A percentile compares a stretch with the other conserved stretches of the same genome.
These are phyloP conservation scores for Huntiella bhutanensis DNA, from an alignment of 2,329 filamentous ascomycete species.

Conservation along the genomic window DNA sequence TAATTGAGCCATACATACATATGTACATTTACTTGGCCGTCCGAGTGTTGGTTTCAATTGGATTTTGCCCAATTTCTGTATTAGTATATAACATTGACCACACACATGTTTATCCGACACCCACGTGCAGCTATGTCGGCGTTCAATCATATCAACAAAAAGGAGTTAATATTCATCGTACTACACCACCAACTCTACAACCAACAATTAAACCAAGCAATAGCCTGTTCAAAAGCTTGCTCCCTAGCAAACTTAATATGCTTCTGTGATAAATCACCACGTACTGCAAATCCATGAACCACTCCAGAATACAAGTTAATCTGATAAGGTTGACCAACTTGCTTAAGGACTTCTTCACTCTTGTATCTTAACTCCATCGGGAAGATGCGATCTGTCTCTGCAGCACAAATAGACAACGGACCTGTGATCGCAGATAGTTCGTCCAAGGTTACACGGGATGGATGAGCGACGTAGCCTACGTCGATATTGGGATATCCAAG, in stretches of 20 bases:
- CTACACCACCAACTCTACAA: not conserved
- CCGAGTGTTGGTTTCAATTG: too few species aligned
- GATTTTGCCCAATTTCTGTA: too few species aligned
- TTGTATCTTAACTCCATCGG: conserved; percentile 42
- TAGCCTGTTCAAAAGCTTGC: conserved; percentile 60
- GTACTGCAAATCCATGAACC: conserved; percentile 56
- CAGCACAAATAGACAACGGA: conserved; percentile 47
- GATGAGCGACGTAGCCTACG: conserved; percentile 57
- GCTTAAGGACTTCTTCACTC: conserved; percentile 42
- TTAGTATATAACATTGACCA: too few species aligned
- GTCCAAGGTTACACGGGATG: conserved; percentile 50
- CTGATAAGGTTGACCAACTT: conserved; percentile 46
- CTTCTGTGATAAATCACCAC: conserved; percentile 40
- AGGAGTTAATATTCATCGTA: too few species aligned
- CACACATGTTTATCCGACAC: too few species aligned
- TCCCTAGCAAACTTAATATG: conserved; percentile 54
- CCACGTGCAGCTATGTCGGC: too few species aligned
- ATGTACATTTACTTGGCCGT: too few species aligned
- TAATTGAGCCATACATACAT: too few species aligned
- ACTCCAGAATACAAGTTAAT: conserved; percentile 57
- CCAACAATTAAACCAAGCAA: conserved; percentile 48
- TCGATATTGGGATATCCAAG: conserved; percentile 48
- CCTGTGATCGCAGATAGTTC: conserved; percentile 48
- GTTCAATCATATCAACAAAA: too few species aligned
- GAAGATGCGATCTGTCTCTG: conserved; percentile 48